Base-by-base conservation (phyloP, 352 stramenopile species). In the Globisporangium acanthophoron region DNA sequence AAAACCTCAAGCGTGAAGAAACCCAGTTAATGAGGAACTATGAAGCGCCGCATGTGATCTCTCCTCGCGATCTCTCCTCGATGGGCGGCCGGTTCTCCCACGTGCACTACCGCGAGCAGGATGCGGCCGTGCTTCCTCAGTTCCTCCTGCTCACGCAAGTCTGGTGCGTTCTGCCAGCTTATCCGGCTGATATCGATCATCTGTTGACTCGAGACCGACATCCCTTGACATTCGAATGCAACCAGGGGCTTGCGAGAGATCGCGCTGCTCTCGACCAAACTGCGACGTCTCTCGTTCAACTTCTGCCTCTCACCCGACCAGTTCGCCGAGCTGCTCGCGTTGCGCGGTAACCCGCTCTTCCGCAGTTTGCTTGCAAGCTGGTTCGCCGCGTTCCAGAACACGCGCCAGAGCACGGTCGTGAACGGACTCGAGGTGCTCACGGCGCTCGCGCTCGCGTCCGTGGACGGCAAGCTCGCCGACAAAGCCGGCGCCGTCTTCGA, bases 71-170 rank as follows among this genome's bases (percentile, higher is more conserved):
- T 24, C 21, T 24, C 21, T 24, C 33, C 33, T 39, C 33, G 33
- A 90, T 91, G 81, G 79, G 81, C 29, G 79, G 81, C 13, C 72
- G 76, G 33, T 89, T 91, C 66, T 87, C 79, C 13, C 78, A 85
- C 5, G 76, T 89, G 57, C 78, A 91, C 66, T 91, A 89, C 56
- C 77, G 81, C 27, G 74, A 82, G 50, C 77, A 86, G 49, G 81
- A 91, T 59, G 79, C 77, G 0, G 73, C 76, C 5, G 75, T 89
- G 20, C 48, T 89, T 29, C 65, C 70, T 29, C 70, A 84, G 43
- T 85, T 89, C 62, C 56, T 83, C 51, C 64, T 88, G 33, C 74
- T 91, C 53, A 82, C 76, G 16, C 77, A 88, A 74, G 74, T 77
- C 35, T 91, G 77, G 81, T 87, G 44, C 45, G 61, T 15, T 16